Conservation (phyloP, 2,329 filamentous ascomycete genomes). For the Ceratocystiopsis brevicomis region DNA sequence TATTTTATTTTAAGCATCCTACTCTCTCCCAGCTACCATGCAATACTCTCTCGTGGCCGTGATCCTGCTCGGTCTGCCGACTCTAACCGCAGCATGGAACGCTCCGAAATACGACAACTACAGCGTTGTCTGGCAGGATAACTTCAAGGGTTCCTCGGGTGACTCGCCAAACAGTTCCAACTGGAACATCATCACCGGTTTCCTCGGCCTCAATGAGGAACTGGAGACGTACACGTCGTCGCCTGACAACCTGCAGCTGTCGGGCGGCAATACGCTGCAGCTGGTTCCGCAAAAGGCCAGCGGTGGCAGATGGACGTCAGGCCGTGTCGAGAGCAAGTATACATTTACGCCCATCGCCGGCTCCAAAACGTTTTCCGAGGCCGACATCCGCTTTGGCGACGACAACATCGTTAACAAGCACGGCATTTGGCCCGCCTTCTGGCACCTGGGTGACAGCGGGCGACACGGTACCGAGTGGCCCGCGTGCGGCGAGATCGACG, state of each 20-base stretch:
- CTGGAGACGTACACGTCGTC: constrained; percentile 26
- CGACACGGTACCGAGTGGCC: constrained; percentile 28
- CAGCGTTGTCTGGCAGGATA: constrained; percentile 25
- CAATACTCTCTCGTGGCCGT: neutral
- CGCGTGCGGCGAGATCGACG: constrained; percentile 30
- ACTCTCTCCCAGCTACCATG: neutral
- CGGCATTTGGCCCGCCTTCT: constrained; percentile 37
- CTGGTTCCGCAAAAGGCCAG: constrained; percentile 22
- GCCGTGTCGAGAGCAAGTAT: constrained; percentile 29
- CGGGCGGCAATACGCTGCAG: constrained; percentile 31
- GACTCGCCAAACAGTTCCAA: constrained; percentile 17
- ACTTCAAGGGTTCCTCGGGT: constrained; percentile 23
- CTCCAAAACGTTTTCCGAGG: constrained; percentile 24
- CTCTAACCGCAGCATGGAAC: constrained; percentile 17
- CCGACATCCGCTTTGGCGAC: constrained; percentile 24
- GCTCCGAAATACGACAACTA: constrained; percentile 22
- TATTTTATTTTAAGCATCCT: neutral
- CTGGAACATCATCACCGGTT: constrained; percentile 26
- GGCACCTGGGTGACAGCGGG: constrained; percentile 29
- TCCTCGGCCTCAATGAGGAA: constrained; percentile 30
- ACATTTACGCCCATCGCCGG: constrained; percentile 24
- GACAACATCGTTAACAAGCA: constrained; percentile 22
- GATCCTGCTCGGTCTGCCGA: constrained; percentile 11
- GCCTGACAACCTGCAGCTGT: constrained; percentile 28
- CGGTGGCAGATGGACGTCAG: constrained; percentile 28